These are phyloP conservation scores for Microascus cirrosus DNA, from an alignment of 2,329 filamentous ascomycete species.

Conservation along the genomic window DNA sequence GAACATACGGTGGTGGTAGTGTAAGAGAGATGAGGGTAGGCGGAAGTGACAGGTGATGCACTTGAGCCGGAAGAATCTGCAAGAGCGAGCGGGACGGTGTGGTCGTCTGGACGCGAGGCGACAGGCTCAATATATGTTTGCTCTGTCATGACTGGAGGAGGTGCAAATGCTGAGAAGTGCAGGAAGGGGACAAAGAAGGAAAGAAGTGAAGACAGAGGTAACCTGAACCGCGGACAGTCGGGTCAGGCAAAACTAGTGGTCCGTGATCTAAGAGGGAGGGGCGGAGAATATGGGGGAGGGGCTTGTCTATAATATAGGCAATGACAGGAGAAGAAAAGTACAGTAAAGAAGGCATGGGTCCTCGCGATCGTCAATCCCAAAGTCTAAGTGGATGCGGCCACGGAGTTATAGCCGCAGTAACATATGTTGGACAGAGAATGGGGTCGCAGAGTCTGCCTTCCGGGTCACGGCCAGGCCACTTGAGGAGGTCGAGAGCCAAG, in stretches of 20 bases:
- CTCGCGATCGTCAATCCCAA: not conserved
- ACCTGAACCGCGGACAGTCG: not conserved
- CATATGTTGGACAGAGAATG: not conserved
- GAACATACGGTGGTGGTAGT: not conserved
- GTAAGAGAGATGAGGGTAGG: not conserved
- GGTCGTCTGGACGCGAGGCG: not conserved
- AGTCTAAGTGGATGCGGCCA: not conserved
- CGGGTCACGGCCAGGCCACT: not conserved
- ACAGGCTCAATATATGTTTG: conserved; percentile 1
- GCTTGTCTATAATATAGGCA: not conserved
- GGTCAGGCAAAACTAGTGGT: not conserved
- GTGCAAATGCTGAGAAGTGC: not conserved
- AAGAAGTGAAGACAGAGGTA: not conserved
- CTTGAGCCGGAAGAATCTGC: not conserved
- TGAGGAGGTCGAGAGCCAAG: not conserved
- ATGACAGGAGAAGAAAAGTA: not conserved
- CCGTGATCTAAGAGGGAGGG: not conserved
- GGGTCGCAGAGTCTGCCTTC: conserved; percentile 2
- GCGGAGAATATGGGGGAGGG: not conserved
- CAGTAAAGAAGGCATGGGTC: not conserved
- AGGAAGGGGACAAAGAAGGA: not conserved
- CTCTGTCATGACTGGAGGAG: conserved; percentile 1
- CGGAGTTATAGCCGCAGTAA: not conserved
- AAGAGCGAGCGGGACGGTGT: not conserved
- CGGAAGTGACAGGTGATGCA: not conserved